These are phyloP conservation scores for Boletus bicolor DNA, from an alignment of 768 basidiomycete genomes.

Conservation along the genomic window DNA sequence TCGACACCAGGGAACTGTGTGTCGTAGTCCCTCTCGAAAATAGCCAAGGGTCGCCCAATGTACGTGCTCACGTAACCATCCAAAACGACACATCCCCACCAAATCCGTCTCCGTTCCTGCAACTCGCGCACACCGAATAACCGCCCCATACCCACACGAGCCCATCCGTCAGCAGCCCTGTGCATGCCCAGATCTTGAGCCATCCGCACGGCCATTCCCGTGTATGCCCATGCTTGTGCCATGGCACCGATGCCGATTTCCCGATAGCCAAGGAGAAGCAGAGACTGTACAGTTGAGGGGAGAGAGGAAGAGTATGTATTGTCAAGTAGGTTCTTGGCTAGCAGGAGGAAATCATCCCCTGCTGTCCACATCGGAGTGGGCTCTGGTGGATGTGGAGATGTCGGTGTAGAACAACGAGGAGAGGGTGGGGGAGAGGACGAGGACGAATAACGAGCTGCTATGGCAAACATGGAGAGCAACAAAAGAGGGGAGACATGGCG, in stretches of 20 bases:
- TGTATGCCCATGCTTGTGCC: constrained; percentile 84
- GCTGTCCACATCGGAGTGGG: constrained; percentile 73
- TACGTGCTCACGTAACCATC: constrained; percentile 79
- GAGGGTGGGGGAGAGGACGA: constrained; percentile 25
- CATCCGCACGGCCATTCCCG: constrained; percentile 90
- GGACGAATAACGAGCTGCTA: constrained; percentile 69
- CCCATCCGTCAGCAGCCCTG: constrained; percentile 77
- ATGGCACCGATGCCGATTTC: constrained; percentile 88
- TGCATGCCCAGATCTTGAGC: constrained; percentile 87
- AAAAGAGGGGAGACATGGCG: constrained; percentile 61
- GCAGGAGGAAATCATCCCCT: constrained; percentile 67
- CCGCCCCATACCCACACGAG: constrained; percentile 49
- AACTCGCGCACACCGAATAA: constrained; percentile 62
- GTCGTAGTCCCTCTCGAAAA: constrained; percentile 75
- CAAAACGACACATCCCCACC: constrained; percentile 77
- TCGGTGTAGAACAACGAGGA: constrained; percentile 28
- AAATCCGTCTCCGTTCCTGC: constrained; percentile 68
- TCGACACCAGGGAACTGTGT: constrained; percentile 59
- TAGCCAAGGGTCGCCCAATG: constrained; percentile 74
- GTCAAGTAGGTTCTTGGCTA: constrained; percentile 66
- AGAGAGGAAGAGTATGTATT: constrained; percentile 66
- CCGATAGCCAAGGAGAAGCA: constrained; percentile 78
- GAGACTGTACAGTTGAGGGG: constrained; percentile 72
- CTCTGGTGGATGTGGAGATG: constrained; percentile 40
- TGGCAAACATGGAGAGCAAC: constrained; percentile 79